These are phyloP conservation scores for Agapanthus africanus DNA, from an alignment of 106 monocot species.

Conservation along the genomic window DNA sequence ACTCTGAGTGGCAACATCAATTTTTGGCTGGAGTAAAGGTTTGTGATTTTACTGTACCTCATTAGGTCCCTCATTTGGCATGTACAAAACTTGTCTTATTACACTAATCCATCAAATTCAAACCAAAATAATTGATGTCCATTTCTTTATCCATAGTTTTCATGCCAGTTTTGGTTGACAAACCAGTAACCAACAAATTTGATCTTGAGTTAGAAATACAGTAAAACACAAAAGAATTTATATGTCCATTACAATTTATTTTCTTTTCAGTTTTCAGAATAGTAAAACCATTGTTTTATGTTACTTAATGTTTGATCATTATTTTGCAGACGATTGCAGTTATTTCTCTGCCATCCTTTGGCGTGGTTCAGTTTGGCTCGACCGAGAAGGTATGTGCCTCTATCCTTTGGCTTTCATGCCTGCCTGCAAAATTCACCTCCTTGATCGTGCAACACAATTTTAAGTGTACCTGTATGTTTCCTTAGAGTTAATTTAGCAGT, in stretches of 20 bases:
- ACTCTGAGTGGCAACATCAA: conserved; percentile 13
- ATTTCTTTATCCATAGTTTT: background rate
- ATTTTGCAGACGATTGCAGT: conserved; percentile 20
- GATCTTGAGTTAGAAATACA: too few species aligned
- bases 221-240: too few species aligned
- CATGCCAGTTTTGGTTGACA: background rate
- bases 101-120: background rate
- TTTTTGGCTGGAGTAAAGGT: conserved; percentile 29
- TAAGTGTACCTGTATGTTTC: too few species aligned
- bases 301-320: background rate
- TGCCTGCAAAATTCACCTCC: background rate
- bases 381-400: conserved; percentile 9
- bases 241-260: too few species aligned
- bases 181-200: too few species aligned
- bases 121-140: background rate
- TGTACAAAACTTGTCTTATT: background rate
- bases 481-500: too few species aligned
- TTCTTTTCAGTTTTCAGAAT: too few species aligned
- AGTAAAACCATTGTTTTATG: background rate
- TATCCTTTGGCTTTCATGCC: background rate
- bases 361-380: conserved; percentile 22
- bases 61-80: background rate
- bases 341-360: conserved; percentile 17
- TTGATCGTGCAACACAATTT: too few species aligned
- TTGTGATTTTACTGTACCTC: conserved; percentile 5